Evolutionary conservation across 306 rosid genomes (phyloP), one percentile per base, ranked within the genome.

Genomic region (Begonia peltatifolia): DNA sequence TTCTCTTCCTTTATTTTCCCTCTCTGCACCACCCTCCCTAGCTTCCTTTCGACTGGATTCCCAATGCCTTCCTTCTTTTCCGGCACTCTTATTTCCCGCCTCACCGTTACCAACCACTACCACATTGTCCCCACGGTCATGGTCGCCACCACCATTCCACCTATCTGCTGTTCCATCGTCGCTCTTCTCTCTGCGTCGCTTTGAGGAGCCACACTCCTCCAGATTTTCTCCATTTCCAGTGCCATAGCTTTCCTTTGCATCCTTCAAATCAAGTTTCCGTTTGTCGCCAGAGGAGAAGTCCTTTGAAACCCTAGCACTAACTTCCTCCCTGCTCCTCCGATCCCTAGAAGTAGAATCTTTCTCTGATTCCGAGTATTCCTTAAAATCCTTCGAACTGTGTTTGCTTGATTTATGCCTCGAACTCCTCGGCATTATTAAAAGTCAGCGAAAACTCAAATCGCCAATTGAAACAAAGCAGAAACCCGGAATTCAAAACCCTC

Each of bases 341-440:
- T 92, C 96, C 73, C 80, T 83, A 9, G 64, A 12, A 18, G 63
- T 52, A 14, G 82, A 83, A 66, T 92, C 96, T 46, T 80, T 82
- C 67, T 92, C 99, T 44, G 96, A 83, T 61, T 84, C 99, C 14
- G 99, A 92, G 59, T 82, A 80, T 9, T 92, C 94, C 70, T 69
- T 76, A 53, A 70, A 71, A 65, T 87, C 96, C 57, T 83, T 77
- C 42, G 80, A 82, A 57, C 93, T 86, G 60, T 83, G 96, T 67
- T 87, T 92, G 65, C 87, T 86, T 35, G 99, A 86, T 78, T 92
- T 92, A 52, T 92, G 94, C 83, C 86, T 77, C 36, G 99, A 83
- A 78, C 94, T 80, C 61, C 94, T 79, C 79, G 96, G 88, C 99
- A 92, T 92, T 87, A 43, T 85, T 74, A 43, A 61, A 23, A 41